phyloP scores from a whole-genome alignment of 2,329 filamentous ascomycete genomes.

The Penicillium sp. region DNA sequence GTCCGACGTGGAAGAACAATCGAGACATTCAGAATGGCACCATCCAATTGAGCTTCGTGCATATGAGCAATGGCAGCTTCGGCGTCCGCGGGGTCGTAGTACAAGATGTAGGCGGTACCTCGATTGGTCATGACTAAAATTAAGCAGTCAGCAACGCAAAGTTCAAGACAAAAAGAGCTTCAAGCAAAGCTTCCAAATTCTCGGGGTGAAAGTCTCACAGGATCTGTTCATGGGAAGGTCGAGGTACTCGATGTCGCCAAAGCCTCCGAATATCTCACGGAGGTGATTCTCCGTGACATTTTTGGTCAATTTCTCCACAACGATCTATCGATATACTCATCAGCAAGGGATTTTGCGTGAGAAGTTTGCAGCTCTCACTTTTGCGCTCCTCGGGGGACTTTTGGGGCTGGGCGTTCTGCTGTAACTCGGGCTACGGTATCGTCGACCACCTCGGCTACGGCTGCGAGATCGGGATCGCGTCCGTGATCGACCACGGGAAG shows the following conservation, averaged over 20 bases:
- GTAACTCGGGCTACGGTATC: slow-evolving; percentile 33
- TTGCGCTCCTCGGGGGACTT: slow-evolving; percentile 33
- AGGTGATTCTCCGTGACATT: slow-evolving; percentile 88
- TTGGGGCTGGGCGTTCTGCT: slow-evolving; percentile 28
- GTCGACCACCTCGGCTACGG: slow-evolving; percentile 38
- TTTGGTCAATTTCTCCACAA: slow-evolving; percentile 92
- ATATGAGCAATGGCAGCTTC: slow-evolving; percentile 89
- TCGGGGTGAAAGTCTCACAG: slow-evolving; percentile 52
- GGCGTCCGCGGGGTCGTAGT: slow-evolving; percentile 68
- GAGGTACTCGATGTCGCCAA: slow-evolving; percentile 77
- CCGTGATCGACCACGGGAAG: slow-evolving; percentile 25
- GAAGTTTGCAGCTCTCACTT: slow-evolving; percentile 22
- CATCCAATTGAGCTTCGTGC: slow-evolving; percentile 95
- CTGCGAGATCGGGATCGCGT: slow-evolving; percentile 34
- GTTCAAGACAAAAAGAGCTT: not conserved
- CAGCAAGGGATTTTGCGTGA: not conserved
- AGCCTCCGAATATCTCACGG: slow-evolving; percentile 84
- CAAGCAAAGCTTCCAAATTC: not conserved
- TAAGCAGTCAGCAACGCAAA: not conserved
- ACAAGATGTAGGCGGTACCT: slow-evolving; percentile 90
- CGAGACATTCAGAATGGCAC: slow-evolving; percentile 74
- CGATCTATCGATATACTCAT: slow-evolving; percentile 57
- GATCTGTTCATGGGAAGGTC: slow-evolving; percentile 84
- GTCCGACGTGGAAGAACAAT: slow-evolving; percentile 80
- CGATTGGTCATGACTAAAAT: slow-evolving; percentile 74